Evolutionary conservation across 176 grass and related monocot species (phyloP).

Genomic region (Typha latifolia): DNA sequence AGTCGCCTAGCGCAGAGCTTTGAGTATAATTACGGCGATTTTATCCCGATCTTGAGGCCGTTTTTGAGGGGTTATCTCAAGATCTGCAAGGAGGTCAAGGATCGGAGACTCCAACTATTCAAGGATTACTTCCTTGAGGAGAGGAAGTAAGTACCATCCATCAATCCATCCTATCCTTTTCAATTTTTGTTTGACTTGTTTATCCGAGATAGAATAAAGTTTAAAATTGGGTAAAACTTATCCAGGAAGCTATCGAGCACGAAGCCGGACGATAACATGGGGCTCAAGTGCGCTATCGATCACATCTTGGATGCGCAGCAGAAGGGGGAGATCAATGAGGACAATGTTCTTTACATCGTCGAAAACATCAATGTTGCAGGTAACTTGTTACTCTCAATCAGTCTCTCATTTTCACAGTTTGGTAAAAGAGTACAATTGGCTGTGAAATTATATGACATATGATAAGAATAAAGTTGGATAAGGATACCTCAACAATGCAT

Average conservation of each 20-base stretch:
- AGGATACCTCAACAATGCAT: too few species aligned
- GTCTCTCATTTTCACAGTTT: not conserved
- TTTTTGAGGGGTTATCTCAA: slow-evolving; percentile 65
- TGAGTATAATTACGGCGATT: slow-evolving; percentile 95
- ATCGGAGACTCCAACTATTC: slow-evolving; percentile 65
- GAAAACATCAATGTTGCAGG: slow-evolving; percentile 95
- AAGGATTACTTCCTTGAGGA: slow-evolving; percentile 87
- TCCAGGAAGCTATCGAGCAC: slow-evolving; percentile 59
- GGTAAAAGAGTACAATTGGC: not conserved
- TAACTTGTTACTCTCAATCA: slow-evolving; percentile 3
- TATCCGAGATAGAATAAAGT: too few species aligned
- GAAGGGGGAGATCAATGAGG: slow-evolving; percentile 87
- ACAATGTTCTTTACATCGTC: slow-evolving; percentile 87
- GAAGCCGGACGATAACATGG: slow-evolving; percentile 30
- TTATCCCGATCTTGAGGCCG: slow-evolving; percentile 72
- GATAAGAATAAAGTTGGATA: too few species aligned
- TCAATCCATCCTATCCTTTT: not conserved
- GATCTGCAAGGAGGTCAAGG: slow-evolving; percentile 73
- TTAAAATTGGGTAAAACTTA: too few species aligned
- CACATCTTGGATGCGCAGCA: slow-evolving; percentile 82
- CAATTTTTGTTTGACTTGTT: not conserved
- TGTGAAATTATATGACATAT: too few species aligned
- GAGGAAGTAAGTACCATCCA: slow-evolving; percentile 55
- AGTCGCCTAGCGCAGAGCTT: slow-evolving; percentile 93
- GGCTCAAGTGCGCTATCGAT: slow-evolving; percentile 78